Base-by-base conservation (phyloP, 2,329 filamentous ascomycete species). In the Escovopsis weberi region DNA sequence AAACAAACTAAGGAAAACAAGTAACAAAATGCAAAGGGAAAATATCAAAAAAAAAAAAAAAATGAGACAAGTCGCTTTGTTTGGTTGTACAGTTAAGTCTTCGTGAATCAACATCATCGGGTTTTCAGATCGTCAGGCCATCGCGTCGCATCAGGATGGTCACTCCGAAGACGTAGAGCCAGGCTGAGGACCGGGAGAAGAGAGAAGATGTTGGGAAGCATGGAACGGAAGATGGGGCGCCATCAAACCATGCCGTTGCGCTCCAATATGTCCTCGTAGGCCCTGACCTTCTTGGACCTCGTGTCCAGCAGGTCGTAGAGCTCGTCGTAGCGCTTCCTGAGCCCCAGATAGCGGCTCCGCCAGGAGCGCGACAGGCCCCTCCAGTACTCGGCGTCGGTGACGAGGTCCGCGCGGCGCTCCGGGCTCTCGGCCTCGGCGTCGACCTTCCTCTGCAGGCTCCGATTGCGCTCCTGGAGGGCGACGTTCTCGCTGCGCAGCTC, bases 401-500 rank as follows among this genome's bases (percentile, higher is more conserved):
- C 11, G 28, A 32, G 4, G 28, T 11, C 28, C 8, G 8, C 28
- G 18, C 61, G 56, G 12, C 47, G 55, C 45, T 44, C 62, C 50
- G 48, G 54, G 43, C 44, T 55, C 28, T 9, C 28, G 4, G 11
- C 11, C 28, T 32, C 28, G 30, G 7, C 37, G 28, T 59, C 56
- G 3, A 59, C 32, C 34, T 63, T 57, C 37, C 57, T 58, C 33
- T 57, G 53, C 1, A 67, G 48, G 41, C 62, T 55, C 32, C 55
- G 52, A 19, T 66, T 43, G 28, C 61, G 51, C 41, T 50, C 52
- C 18, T 53, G 49, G 33, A 70, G 57, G 15, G 54, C 51, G 8
- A 53, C 51, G 42, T 61, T 64, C 34, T 68, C 64, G 2, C 52
- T 53, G 33, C 46, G 49, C 34, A 67, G 52, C 4, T 50, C 46